Base-by-base conservation (phyloP, 23 red algal species). In the Agarophyton chilense region DNA sequence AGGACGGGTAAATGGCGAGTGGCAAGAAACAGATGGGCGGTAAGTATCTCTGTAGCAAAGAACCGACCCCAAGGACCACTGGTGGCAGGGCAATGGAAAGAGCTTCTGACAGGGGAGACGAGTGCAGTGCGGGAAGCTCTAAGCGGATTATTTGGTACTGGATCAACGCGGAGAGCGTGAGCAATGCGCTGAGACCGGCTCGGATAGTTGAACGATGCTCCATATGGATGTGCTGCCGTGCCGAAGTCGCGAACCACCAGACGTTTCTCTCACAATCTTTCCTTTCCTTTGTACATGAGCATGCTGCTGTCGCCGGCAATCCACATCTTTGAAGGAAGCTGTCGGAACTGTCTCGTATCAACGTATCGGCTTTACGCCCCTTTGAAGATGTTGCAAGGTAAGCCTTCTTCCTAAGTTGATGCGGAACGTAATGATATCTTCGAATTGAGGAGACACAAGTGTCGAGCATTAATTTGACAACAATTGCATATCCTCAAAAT, bases 111-210 rank as follows among this genome's bases (percentile, higher is more conserved):
- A 74, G 6, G 41, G 68, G 68, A n/a, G 41, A 22, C n/a, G 68
- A 74, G n/a, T 74, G 21, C 24, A 74, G 18, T 7, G 68, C 68
- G 25, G 68, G 68, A 49, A 74, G 68, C 68, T 74, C 40, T 13
- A 74, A 29, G 41, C 68, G 68, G 24, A 74, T 74, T 25, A 74
- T 47, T 49, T 49, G 68, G 68, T 47, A 74, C 14, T 74, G 68
- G 9, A 74, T 43, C 10, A 74, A 26, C 9, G 39, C 41, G 33
- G 40, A 16, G 41, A 74, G n/a, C 40, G 68, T 29, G 41, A 74
- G 12, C 6, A 74, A 19, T 5, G 43, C 68, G 41, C 68, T 74
- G 32, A 74, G 39, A 10, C 21, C 16, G 21, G 40, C 17, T 26
- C 41, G 68, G 2, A 47, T 74, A 4, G 68, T 47, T 17, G 40